Percentiles rank a stretch among this genome's conserved stretches.
phyloP scores from a whole-genome alignment of 2,329 filamentous ascomycete genomes.

The Malbranchea zuffiana region DNA sequence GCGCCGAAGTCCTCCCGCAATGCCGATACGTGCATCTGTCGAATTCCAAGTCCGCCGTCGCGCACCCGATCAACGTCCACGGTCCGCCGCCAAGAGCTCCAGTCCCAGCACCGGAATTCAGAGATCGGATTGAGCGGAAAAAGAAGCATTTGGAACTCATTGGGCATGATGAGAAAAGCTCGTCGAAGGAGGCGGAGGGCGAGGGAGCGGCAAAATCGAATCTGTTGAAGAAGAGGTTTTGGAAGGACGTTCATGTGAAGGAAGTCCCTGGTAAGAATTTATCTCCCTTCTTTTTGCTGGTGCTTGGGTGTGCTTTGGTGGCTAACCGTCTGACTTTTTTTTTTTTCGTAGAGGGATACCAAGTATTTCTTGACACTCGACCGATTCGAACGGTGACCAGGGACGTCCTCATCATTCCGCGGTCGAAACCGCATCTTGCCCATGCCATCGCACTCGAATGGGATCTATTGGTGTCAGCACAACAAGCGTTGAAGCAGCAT shows the following conservation, averaged over 20 bases:
- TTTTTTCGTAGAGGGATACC: slow-evolving; percentile 32
- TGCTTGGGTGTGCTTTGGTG: background rate
- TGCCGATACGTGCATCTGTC: slow-evolving; percentile 27
- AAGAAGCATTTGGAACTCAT: slow-evolving; percentile 42
- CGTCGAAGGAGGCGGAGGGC: too few relatives aligned
- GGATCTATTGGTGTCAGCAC: slow-evolving; percentile 70
- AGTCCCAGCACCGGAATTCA: slow-evolving; percentile 38
- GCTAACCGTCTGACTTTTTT: background rate
- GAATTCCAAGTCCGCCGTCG: slow-evolving; percentile 38
- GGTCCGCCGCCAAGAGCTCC: slow-evolving; percentile 51
- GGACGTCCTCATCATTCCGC: slow-evolving; percentile 63
- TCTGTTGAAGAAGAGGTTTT: slow-evolving; percentile 64
- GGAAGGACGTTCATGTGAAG: slow-evolving; percentile 68
- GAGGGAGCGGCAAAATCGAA: slow-evolving; percentile 32
- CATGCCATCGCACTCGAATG: slow-evolving; percentile 83
- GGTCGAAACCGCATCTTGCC: slow-evolving; percentile 68
- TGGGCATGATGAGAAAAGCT: slow-evolving; percentile 30
- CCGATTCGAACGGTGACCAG: slow-evolving; percentile 65
- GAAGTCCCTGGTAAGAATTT: slow-evolving; percentile 48
- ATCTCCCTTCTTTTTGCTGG: background rate
- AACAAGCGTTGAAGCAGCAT: slow-evolving; percentile 76
- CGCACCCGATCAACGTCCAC: slow-evolving; percentile 47
- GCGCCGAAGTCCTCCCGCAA: slow-evolving; percentile 3
- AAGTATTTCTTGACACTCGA: slow-evolving; percentile 65
- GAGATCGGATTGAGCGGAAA: slow-evolving; percentile 39